These are phyloP conservation scores for Filobasidium uniguttulatum DNA, from an alignment of 1,284 basidiomycete genomes.

Conservation along the genomic window DNA sequence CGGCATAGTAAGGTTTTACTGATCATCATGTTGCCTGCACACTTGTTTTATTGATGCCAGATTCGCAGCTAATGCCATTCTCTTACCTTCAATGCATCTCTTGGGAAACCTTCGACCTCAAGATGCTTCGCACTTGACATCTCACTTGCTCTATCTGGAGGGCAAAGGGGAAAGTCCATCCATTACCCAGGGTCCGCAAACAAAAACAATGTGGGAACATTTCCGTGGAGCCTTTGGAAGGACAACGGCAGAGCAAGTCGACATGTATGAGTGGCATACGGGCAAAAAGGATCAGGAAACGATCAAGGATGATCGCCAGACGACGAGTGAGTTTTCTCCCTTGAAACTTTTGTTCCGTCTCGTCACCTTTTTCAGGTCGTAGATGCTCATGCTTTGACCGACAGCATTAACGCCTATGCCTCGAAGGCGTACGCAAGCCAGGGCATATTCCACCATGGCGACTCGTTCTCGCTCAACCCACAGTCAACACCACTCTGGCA, in stretches of 20 bases:
- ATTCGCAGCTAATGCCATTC: slow-evolving; percentile 61
- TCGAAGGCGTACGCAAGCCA: not conserved
- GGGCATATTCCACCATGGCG: not conserved
- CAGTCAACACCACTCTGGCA: too few species aligned
- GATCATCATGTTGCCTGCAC: too few species aligned
- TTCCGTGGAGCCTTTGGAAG: slow-evolving; percentile 69
- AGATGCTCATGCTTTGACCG: too few species aligned
- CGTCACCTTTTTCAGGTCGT: not conserved
- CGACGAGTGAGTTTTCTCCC: not conserved
- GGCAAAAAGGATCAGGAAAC: not conserved
- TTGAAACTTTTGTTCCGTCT: not conserved
- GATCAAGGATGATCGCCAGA: not conserved
- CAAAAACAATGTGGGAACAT: slow-evolving; percentile 16
- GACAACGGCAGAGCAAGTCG: slow-evolving; percentile 48
- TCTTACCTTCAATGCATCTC: slow-evolving; percentile 68
- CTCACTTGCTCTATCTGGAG: slow-evolving; percentile 38
- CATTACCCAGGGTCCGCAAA: not conserved
- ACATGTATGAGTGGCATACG: slow-evolving; percentile 2
- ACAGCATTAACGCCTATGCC: not conserved
- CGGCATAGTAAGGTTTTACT: too few species aligned
- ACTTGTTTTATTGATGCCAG: too few species aligned
- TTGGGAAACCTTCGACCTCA: slow-evolving; percentile 47
- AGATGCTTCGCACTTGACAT: slow-evolving; percentile 47
- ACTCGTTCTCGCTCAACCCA: too few species aligned
- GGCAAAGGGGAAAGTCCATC: not conserved